Percentiles rank a stretch among this genome's conserved stretches.
These are phyloP conservation scores for Lycium barbarum DNA, from an alignment of 257 asterid genomes.

Conservation along the genomic window DNA sequence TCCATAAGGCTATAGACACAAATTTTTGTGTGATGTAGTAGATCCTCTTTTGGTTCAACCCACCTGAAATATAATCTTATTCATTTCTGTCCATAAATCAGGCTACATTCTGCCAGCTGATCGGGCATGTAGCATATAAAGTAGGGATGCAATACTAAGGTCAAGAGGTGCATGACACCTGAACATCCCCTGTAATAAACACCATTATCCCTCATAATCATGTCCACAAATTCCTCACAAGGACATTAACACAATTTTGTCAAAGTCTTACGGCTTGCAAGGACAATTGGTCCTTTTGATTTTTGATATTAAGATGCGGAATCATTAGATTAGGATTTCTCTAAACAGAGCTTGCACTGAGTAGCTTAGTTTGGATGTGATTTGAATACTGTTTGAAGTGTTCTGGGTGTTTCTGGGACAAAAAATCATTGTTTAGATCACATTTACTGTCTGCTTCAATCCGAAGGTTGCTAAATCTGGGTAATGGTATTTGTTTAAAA, in stretches of 20 bases:
- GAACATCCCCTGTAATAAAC: not conserved
- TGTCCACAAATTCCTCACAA: conserved; percentile 2
- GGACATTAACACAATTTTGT: conserved; percentile 4
- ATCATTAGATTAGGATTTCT: not conserved
- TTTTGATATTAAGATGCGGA: conserved; percentile 9
- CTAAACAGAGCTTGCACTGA: not conserved
- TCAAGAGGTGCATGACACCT: conserved; percentile 4
- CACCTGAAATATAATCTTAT: conserved; percentile 1
- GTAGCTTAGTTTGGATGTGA: not conserved
- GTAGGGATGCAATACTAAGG: conserved; percentile 12
- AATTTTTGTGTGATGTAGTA: conserved; percentile 2
- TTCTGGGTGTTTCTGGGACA: not conserved
- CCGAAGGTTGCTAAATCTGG: not conserved
- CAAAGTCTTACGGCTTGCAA: not conserved
- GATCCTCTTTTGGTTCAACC: conserved; percentile 25
- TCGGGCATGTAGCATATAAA: not conserved
- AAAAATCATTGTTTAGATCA: not conserved
- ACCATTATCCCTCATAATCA: not conserved
- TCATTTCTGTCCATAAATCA: conserved; percentile 19
- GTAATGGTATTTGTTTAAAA: not conserved
- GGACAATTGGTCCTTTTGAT: conserved; percentile 2
- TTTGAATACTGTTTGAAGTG: not conserved
- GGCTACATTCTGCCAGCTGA: conserved; percentile 17
- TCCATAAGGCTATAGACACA: conserved; percentile 1
- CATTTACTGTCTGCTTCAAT: not conserved